Conservation (phyloP, 1,284 basidiomycete genomes). For the Sporisorium sorghi region DNA sequence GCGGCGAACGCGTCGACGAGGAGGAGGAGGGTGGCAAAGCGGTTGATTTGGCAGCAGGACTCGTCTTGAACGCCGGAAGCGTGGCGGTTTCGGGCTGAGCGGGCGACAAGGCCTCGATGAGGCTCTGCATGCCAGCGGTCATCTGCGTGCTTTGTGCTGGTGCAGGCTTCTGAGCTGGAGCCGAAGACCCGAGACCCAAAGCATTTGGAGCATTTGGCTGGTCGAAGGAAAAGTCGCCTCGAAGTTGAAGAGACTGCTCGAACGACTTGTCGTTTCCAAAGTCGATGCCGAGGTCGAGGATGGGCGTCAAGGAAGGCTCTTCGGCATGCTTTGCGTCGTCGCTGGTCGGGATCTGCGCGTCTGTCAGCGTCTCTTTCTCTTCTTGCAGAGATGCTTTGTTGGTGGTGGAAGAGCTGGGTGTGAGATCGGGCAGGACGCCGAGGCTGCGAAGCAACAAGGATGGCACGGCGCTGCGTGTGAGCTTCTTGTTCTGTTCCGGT, state of each 20-base stretch:
- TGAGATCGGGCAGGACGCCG: conserved; percentile 36
- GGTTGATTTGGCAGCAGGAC: conserved; percentile 14
- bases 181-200: conserved; percentile 8
- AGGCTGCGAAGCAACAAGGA: conserved; percentile 54
- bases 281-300: conserved; percentile 52
- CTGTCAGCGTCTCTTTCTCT: conserved; percentile 13
- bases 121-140: conserved; percentile 32
- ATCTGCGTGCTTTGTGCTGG: conserved; percentile 7
- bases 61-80: conserved; percentile 20
- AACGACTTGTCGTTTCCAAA: conserved; percentile 40
- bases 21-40: conserved; percentile 16
- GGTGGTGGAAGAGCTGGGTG: conserved; percentile 11
- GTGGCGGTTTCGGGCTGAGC: conserved; percentile 28
- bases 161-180: background rate
- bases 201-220: conserved; percentile 3
- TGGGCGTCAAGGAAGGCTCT: conserved; percentile 47
- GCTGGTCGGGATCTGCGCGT: conserved; percentile 2
- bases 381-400: conserved; percentile 8
- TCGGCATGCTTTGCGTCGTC: conserved; percentile 23
- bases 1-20: conserved; percentile 19
- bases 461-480: conserved; percentile 41
- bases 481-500: conserved; percentile 37
- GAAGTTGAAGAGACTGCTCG: conserved; percentile 37
- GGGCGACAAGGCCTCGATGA: conserved; percentile 37
- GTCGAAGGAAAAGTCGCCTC: conserved; percentile 37